Base-by-base conservation (phyloP, 2,329 filamentous ascomycete species). In the Rhynchosporium agropyri region DNA sequence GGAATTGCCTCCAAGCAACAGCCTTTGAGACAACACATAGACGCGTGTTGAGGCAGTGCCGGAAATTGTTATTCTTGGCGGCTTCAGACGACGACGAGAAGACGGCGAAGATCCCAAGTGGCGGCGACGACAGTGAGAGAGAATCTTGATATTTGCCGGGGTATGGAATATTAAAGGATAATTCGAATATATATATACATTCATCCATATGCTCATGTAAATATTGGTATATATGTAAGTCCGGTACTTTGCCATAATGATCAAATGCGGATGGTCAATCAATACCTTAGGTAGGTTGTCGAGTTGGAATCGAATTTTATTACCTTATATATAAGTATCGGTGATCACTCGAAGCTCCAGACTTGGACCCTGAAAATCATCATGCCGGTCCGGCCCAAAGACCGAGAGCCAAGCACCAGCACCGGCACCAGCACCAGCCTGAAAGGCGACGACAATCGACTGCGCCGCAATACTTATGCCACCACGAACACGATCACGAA, bases 11-110 rank as follows among this genome's bases (percentile, higher is more conserved):
- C 20, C 20, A 20, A 20, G 20, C 20, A 20, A 20, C 20, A 20
- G 20, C 20, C 20, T 20, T 20, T 20, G 20, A 20, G 20, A 20
- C 20, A 20, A 20, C 20, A 20, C 20, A 20, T 20, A 42, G 36
- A 54, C 51, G 38, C 51, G 31, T 40, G 51, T 54, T 56, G 63
- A 56, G 63, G 63, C 63, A 62, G 63, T 64, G 63, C 63, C 55
- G 12, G 5, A 8, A 38, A 31, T 45, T 4, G 3, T n/a, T 20
- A 38, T 46, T 49, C 33, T 45, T 38, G 40, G 48, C 31, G n/a
- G 1, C 26, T 29, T 4, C 42, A 26, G 20, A 36, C 56, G 29
- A 45, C 13, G 28, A 15, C 28, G 13, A 38, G 36, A 28, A 20
- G 49, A 38, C 58, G 29, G 46, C 38, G 48, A 33, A 3, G 4